Evolutionary conservation across 2,329 filamentous ascomycete species (phyloP).

Genomic region (Fusarium duplospermum): DNA sequence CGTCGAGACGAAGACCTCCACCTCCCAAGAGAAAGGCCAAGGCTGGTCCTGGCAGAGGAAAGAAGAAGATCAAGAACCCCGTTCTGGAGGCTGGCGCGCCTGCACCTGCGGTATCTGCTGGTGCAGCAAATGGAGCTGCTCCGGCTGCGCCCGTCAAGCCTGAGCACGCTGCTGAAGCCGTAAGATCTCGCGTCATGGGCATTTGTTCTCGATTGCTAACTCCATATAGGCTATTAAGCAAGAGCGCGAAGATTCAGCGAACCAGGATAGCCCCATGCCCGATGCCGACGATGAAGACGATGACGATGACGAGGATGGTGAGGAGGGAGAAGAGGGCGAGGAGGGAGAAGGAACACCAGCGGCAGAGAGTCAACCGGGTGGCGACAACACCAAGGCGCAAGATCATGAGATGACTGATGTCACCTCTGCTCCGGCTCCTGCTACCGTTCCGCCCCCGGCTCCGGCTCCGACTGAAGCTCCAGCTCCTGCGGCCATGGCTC

Average conservation of each 20-base stretch:
- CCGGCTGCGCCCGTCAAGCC: slow-evolving; percentile 53
- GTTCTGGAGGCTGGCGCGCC: slow-evolving; percentile 51
- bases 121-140: slow-evolving; percentile 51
- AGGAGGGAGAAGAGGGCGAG: slow-evolving; percentile 60
- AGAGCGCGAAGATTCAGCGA: slow-evolving; percentile 58
- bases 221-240: slow-evolving; percentile 52
- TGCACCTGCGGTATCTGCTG: slow-evolving; percentile 43
- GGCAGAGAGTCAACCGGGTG: slow-evolving; percentile 45
- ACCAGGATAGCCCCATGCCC: slow-evolving; percentile 64
- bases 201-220: slow-evolving; percentile 28
- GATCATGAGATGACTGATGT: slow-evolving; percentile 54
- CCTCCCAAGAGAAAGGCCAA: slow-evolving; percentile 86
- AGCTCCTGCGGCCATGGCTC: background rate
- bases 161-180: slow-evolving; percentile 52
- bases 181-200: slow-evolving; percentile 6
- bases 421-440: slow-evolving; percentile 38
- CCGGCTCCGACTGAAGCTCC: background rate
- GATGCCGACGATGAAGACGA: slow-evolving; percentile 63
- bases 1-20: slow-evolving; percentile 72
- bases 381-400: slow-evolving; percentile 47
- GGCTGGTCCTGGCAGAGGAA: slow-evolving; percentile 78
- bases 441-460: slow-evolving; percentile 2
- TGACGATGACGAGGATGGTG: slow-evolving; percentile 61
- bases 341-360: slow-evolving; percentile 55
- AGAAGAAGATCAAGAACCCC: slow-evolving; percentile 78